Evolutionary conservation across 2,329 filamentous ascomycete genomes (phyloP).

Genomic region (Fusarium tuaranense): DNA sequence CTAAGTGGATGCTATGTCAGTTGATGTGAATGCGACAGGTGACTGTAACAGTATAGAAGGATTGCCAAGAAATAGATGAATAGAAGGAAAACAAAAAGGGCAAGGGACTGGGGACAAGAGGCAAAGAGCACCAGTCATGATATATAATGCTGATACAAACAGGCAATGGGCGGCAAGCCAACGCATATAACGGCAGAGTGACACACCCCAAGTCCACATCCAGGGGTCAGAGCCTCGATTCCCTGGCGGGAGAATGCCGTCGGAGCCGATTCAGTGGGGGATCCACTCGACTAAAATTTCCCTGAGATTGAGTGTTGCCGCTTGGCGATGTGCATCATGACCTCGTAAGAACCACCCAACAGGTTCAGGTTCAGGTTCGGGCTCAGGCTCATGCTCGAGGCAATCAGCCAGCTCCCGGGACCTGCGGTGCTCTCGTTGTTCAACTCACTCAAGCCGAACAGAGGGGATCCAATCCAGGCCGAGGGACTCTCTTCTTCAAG

Average conservation of each 20-base stretch:
- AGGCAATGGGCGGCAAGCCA: slow-evolving; percentile 30
- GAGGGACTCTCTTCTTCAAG: slow-evolving; percentile 15
- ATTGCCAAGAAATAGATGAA: background rate
- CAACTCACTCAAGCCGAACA: slow-evolving; percentile 20
- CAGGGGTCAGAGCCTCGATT: slow-evolving; percentile 45
- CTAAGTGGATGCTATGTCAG: slow-evolving; percentile 29
- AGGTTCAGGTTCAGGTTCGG: background rate
- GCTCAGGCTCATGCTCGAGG: background rate
- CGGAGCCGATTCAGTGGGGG: slow-evolving; percentile 46
- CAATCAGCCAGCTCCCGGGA: slow-evolving; percentile 1
- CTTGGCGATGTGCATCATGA: slow-evolving; percentile 49
- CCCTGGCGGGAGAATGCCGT: slow-evolving; percentile 44
- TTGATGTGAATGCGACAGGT: background rate
- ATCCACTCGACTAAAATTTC: slow-evolving; percentile 47
- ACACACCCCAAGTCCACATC: slow-evolving; percentile 41
- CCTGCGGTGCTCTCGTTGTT: slow-evolving; percentile 5
- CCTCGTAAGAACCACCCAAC: slow-evolving; percentile 32
- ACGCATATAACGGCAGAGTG: slow-evolving; percentile 36
- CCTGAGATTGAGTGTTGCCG: slow-evolving; percentile 47
- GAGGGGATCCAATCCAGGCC: slow-evolving; percentile 15
- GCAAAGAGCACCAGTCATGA: slow-evolving; percentile 36
- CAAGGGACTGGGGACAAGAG: slow-evolving; percentile 12
- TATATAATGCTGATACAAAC: slow-evolving; percentile 42
- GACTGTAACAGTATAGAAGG: background rate
- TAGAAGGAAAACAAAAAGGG: slow-evolving; percentile 16